Conservation (phyloP, 2,329 filamentous ascomycete species). For the Fusarium staphyleae region DNA sequence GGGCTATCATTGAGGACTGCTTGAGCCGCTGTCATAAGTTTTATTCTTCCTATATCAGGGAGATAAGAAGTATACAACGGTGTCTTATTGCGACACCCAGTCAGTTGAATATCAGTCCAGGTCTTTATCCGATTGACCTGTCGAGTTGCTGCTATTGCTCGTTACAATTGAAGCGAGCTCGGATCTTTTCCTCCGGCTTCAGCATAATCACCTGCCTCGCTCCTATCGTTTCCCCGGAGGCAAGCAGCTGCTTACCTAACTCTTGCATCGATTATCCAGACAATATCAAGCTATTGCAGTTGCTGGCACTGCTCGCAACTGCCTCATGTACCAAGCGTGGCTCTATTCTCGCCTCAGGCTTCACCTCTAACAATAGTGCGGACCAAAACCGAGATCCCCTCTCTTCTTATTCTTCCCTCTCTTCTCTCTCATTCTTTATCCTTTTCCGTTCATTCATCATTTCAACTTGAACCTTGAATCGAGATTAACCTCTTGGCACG, state of each 20-base stretch:
- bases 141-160: neutral
- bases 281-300: neutral
- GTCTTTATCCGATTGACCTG: too few species aligned
- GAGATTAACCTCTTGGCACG: slow-evolving; percentile 27
- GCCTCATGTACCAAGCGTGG: slow-evolving; percentile 24
- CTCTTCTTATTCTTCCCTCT: slow-evolving; percentile 2
- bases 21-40: too few species aligned
- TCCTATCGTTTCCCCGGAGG: neutral
- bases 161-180: slow-evolving; percentile 4
- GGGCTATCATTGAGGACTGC: too few species aligned
- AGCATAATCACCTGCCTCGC: neutral
- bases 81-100: too few species aligned
- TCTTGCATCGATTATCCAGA: neutral
- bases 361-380: slow-evolving; percentile 20
- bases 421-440: slow-evolving; percentile 16
- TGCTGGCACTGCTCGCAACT: slow-evolving; percentile 31
- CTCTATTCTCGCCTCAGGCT: slow-evolving; percentile 33
- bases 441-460: slow-evolving; percentile 30
- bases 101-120: too few species aligned
- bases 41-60: too few species aligned
- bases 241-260: neutral
- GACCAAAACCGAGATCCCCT: slow-evolving; percentile 6
- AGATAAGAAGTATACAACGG: too few species aligned
- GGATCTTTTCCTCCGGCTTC: slow-evolving; percentile 17
- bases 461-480: slow-evolving; percentile 27